Evolutionary conservation across 1,284 basidiomycete genomes (phyloP).

Genomic region (Apiotrichum mycotoxinovorans): DNA sequence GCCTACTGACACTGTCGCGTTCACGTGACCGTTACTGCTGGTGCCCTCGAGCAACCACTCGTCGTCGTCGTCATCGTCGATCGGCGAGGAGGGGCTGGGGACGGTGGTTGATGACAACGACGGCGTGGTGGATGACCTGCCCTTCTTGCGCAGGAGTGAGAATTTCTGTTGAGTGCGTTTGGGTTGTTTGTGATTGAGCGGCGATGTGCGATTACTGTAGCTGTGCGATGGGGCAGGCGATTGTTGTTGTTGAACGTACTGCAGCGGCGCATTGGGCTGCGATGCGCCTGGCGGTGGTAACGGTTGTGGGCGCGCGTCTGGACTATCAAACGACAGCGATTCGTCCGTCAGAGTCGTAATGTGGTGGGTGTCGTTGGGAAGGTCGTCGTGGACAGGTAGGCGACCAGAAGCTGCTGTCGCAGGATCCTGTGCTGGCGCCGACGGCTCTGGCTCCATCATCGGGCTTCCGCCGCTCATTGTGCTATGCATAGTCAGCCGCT

Average conservation of each 20-base stretch:
- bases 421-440: not conserved
- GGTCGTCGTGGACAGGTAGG: not conserved
- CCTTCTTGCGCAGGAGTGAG: conserved; percentile 11
- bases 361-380: not conserved
- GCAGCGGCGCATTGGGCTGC: not conserved
- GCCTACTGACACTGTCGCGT: conserved; percentile 17
- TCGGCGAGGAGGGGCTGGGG: not conserved
- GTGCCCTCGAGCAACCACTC: conserved; percentile 41
- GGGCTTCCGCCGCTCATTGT: conserved; percentile 1
- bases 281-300: not conserved
- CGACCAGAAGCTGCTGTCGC: not conserved
- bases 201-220: not conserved
- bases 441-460: not conserved
- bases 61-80: conserved; percentile 30
- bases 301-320: not conserved
- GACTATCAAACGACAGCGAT: not conserved
- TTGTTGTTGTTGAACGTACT: too few species aligned
- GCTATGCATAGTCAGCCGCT: not conserved
- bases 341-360: not conserved
- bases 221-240: not conserved
- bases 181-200: not conserved
- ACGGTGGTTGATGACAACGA: not conserved
- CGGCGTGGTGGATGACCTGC: not conserved
- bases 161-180: conserved; percentile 10
- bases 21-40: conserved; percentile 15